These are phyloP conservation scores for Pinus tabuliformis DNA, from an alignment of 75 land plant species.

Conservation along the genomic window DNA sequence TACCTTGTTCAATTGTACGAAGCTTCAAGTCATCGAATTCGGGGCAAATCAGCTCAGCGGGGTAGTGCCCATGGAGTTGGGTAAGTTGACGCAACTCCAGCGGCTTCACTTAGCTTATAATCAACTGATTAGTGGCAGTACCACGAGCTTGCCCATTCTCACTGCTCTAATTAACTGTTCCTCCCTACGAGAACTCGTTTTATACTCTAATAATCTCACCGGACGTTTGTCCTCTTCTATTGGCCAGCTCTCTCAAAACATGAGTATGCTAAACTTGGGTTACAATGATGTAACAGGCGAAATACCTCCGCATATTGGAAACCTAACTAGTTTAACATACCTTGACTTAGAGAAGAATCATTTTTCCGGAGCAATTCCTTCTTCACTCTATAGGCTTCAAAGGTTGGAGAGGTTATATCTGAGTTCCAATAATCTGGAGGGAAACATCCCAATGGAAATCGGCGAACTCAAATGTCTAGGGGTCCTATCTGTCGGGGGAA, in stretches of 20 bases:
- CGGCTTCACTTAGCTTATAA: background rate
- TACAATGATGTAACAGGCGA: background rate
- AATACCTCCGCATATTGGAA: background rate
- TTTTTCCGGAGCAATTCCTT: no score
- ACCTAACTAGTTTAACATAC: background rate
- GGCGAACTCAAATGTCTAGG: background rate
- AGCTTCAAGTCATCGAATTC: no score
- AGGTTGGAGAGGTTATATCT: no score
- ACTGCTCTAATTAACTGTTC: background rate
- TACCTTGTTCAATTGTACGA: no score
- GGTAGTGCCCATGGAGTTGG: no score
- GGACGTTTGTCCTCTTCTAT: background rate
- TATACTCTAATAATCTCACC: background rate
- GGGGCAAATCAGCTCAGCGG: no score
- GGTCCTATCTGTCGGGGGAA: background rate
- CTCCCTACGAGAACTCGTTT: background rate
- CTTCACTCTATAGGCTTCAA: no score
- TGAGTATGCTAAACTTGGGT: background rate
- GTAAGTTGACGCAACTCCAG: no score
- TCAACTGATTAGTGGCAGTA: background rate
- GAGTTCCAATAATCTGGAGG: slow-evolving; percentile 14
- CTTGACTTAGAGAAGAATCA: background rate
- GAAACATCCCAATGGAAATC: slow-evolving; percentile 21
- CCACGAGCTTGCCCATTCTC: background rate
- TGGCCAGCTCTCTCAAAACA: background rate